Base-by-base conservation (phyloP, 768 basidiomycete species). In the Neoboletus brunneissimus region DNA sequence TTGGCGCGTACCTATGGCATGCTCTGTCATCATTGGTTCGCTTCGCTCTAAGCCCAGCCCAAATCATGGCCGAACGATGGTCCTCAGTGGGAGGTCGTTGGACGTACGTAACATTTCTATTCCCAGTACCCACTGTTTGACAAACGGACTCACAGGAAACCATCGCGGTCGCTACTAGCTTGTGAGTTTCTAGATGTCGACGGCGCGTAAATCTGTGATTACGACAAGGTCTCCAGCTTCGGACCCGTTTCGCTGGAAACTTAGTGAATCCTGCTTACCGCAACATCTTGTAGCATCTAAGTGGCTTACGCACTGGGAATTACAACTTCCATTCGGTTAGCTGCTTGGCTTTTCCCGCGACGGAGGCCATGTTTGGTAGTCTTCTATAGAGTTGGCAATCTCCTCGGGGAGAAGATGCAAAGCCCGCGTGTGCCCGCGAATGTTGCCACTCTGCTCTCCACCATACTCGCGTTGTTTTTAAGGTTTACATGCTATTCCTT, bases 321-420 rank as follows among this genome's bases (percentile, higher is more conserved):
- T 7, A 27, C 22, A 29, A 35, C 27, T 31, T 13, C 11, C 27
- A 20, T 25, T 53, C 48, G 29, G 46, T 49, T 12, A 16, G 44
- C 15, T 37, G 5, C 0, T 45, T 12, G 2, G 2, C 32, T 9
- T 46, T 32, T 41, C 31, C 47, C 38, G 47, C 16, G 25, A 45
- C 18, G 18, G 43, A 44, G 16, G 18, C 18, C 25, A 45, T 6
- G 44, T 10, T 45, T 22, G 25, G 12, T n/a, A 20, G n/a, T 6
- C 20, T 22, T 42, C 20, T 20, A 3, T 4, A 20, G 18, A 46
- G 13, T 43, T 40, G 23, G n/a, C 15, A 23, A 55, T 45, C 51
- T 55, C 55, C 55, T 56, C 43, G 55, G 55, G 34, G 35, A 44
- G 35, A 44, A 54, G 27, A 40, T 6, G 8, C 38, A 5, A 13